Percentiles rank a stretch among this genome's conserved stretches.
Evolutionary conservation across 2,329 filamentous ascomycete species (phyloP).

Genomic region (Drechmeria coniospora): DNA sequence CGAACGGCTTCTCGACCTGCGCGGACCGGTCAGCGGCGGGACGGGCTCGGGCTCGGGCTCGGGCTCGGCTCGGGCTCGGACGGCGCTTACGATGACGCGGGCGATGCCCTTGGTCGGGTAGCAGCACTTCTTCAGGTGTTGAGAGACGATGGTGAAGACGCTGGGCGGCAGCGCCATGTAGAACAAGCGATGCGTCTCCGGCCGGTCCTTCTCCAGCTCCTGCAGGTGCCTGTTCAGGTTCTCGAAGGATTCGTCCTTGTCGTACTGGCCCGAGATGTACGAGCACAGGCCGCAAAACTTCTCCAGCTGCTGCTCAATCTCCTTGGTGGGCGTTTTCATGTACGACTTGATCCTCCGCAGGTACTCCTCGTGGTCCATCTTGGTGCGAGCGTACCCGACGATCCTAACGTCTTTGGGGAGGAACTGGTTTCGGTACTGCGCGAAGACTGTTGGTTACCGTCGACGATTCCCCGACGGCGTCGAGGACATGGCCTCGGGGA

Average conservation of each 20-base stretch:
- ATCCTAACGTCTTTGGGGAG: conserved; percentile 93
- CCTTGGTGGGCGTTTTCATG: conserved; percentile 97
- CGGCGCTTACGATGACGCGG: conserved; percentile 68
- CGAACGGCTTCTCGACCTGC: conserved; percentile 97
- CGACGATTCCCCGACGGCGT: not conserved
- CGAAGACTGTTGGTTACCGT: conserved; percentile 1
- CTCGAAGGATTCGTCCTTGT: conserved; percentile 88
- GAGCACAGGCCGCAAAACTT: conserved; percentile 80
- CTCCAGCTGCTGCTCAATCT: conserved; percentile 86
- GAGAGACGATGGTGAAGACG: conserved; percentile 94
- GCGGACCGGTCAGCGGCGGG: conserved; percentile 9
- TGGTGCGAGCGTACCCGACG: conserved; percentile 96
- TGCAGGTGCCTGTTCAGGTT: conserved; percentile 73
- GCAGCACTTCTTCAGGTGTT: conserved; percentile 94
- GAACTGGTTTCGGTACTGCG: conserved; percentile 94
- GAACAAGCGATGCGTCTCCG: conserved; percentile 84
- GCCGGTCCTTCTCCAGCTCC: conserved; percentile 65
- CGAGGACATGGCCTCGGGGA: not conserved
- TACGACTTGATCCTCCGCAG: conserved; percentile 89
- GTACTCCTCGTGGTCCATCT: conserved; percentile 97
- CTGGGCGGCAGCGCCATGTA: conserved; percentile 98
- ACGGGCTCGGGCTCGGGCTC: too few species aligned
- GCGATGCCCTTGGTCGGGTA: conserved; percentile 85
- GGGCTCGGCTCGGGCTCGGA: too few species aligned
- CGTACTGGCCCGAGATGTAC: conserved; percentile 95